Percentiles rank a stretch among this genome's conserved stretches.
phyloP scores from a whole-genome alignment of 2,329 filamentous ascomycete species.

The Penicillium sp. region DNA sequence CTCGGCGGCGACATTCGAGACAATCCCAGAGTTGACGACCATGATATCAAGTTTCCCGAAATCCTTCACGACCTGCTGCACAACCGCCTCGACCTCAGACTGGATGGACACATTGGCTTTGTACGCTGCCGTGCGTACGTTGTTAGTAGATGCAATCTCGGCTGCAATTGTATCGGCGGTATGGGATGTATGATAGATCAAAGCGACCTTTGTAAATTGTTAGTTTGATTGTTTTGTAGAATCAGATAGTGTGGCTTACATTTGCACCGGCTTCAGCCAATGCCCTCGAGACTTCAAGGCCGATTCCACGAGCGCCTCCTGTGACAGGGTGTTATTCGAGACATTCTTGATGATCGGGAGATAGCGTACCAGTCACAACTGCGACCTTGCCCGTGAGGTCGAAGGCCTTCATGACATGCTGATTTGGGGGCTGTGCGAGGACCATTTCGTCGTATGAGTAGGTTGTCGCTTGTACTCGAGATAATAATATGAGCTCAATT shows the following conservation, averaged over 20 bases:
- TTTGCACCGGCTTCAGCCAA: conserved; percentile 43
- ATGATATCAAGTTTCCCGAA: conserved; percentile 50
- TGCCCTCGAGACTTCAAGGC: conserved; percentile 42
- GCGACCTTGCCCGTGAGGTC: conserved; percentile 28
- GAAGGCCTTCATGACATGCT: conserved; percentile 25
- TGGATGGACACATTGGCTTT: conserved; percentile 35
- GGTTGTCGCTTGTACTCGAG: not conserved
- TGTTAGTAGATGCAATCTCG: conserved; percentile 30
- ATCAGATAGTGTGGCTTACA: conserved; percentile 18
- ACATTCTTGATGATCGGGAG: no score
- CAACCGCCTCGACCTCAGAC: conserved; percentile 30
- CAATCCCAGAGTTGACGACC: conserved; percentile 49
- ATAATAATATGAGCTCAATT: not conserved
- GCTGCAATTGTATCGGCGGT: conserved; percentile 26
- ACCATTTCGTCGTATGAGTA: conserved; percentile 22
- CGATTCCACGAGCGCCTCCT: conserved; percentile 40
- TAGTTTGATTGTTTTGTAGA: not conserved
- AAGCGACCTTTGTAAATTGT: conserved; percentile 21
- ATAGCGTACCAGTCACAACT: conserved; percentile 25
- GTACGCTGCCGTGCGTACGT: conserved; percentile 35
- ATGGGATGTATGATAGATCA: conserved; percentile 35
- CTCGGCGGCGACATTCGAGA: conserved; percentile 36
- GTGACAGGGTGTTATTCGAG: not conserved
- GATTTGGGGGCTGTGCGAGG: conserved; percentile 18
- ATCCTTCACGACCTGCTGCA: conserved; percentile 38